Base-by-base conservation (phyloP, 495 filamentous ascomycete species). In the Acidiella bohemica region DNA sequence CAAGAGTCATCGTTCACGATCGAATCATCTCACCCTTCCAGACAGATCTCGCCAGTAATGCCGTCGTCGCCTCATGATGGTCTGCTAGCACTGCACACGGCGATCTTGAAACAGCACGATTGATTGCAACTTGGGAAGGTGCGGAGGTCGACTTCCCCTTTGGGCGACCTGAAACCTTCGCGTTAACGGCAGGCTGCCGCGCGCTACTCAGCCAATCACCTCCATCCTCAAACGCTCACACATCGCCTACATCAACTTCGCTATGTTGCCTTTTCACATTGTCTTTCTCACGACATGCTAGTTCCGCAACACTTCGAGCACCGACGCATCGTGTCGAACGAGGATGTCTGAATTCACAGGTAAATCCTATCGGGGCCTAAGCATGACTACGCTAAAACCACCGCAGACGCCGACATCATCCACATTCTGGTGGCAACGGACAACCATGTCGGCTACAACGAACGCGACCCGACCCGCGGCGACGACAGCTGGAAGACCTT, bases 401-500 rank as follows among this genome's bases (percentile, higher is more conserved):
- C 7, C 7, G 25, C 36, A 85, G 82, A 71, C 26, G 70, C 76
- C 51, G 86, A 97, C 62, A 93, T 84, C 0, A 93, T 97, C 65
- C 85, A 86, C 53, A 85, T 97, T 44, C 78, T 97, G 34, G 70
- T 96, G 28, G 75, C 90, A 35, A 95, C 85, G 12, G 90, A 97
- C 60, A 94, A 84, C 54, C 90, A 97, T 80, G 92, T 97, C 39
- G 90, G 90, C 23, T 95, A 80, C 65, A 83, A 83, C 49, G 90
- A 97, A 59, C 80, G 90, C 48, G 86, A 99, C 57, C 71, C 82
- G 14, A 82, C 87, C 47, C 84, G 90, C 3, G 84, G 86, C 27
- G 84, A 99, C 56, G 90, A 99, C 59, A 94, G 87, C 61, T 95
- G 88, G 90, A 79, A 80, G 51, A 84, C 75, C 37, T 99, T 99